Evolutionary conservation across 1,139 yeast genomes (phyloP).

Genomic region (Pichia sp.): DNA sequence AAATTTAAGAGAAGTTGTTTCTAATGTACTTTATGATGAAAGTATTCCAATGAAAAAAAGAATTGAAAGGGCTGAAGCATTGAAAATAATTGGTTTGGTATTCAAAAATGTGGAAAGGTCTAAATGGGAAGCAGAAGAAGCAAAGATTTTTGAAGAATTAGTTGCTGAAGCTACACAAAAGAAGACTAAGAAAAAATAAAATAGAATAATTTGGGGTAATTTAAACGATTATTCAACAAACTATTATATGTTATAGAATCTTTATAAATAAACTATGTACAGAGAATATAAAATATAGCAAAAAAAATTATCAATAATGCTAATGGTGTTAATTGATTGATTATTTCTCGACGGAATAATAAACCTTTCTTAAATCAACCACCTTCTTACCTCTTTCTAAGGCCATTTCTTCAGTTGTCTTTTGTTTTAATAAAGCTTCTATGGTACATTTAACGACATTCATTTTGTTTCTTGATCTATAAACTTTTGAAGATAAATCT

Average conservation of each 20-base stretch:
- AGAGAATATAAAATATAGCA: constrained; percentile 3
- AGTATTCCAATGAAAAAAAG: constrained; percentile 50
- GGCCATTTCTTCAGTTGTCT: constrained; percentile 81
- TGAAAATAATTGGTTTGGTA: constrained; percentile 67
- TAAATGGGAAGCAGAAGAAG: constrained; percentile 85
- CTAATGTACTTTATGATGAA: constrained; percentile 55
- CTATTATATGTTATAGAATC: background rate
- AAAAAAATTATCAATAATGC: constrained; percentile 3
- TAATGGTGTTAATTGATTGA: background rate
- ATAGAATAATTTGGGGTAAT: too few species aligned
- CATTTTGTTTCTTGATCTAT: constrained; percentile 90
- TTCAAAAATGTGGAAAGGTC: constrained; percentile 65
- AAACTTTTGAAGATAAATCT: constrained; percentile 86
- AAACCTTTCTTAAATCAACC: constrained; percentile 86
- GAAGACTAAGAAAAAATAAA: constrained; percentile 45
- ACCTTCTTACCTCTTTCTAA: constrained; percentile 91
- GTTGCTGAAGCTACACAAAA: constrained; percentile 89
- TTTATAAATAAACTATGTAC: constrained; percentile 10
- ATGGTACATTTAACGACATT: constrained; percentile 88
- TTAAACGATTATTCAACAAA: too few species aligned
- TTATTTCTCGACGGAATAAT: constrained; percentile 47
- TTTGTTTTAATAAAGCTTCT: constrained; percentile 77
- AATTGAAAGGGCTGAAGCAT: constrained; percentile 72
- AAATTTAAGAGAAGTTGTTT: constrained; percentile 85
- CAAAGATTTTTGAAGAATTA: constrained; percentile 80